Conservation (phyloP, 768 basidiomycete species). For the Mycena leptocephala region DNA sequence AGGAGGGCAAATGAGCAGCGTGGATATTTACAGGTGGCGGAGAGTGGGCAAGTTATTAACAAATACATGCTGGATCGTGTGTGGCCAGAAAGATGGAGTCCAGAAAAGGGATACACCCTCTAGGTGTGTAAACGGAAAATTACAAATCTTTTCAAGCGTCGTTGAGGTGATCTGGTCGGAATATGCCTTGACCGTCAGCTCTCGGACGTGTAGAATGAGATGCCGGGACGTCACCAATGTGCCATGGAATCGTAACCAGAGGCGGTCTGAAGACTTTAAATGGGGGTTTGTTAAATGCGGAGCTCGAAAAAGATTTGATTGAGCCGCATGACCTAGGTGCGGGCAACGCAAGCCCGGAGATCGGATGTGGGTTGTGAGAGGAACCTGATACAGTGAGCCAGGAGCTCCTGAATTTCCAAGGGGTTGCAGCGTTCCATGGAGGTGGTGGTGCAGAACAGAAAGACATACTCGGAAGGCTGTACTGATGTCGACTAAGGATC, state of each 20-base stretch:
- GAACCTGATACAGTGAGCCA: no score
- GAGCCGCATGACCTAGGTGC: no score
- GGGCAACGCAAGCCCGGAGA: no score
- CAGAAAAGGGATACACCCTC: background rate
- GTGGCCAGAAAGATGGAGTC: background rate
- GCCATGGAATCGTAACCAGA: background rate
- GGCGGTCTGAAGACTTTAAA: background rate
- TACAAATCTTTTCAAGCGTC: background rate
- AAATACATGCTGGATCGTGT: background rate
- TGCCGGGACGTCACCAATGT: no score
- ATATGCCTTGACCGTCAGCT: background rate
- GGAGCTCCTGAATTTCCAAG: no score
- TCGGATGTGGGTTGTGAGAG: no score
- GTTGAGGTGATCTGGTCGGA: background rate
- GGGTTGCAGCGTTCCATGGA: no score
- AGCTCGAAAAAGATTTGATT: background rate
- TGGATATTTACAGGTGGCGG: background rate
- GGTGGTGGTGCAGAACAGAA: no score
- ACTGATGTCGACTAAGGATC: no score
- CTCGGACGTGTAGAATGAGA: no score
- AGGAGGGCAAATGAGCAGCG: background rate
- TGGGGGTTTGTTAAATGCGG: no score
- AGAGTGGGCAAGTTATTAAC: background rate
- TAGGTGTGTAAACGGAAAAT: background rate
- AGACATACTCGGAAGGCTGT: no score